These are phyloP conservation scores for Chimonanthus salicifolius DNA, from an alignment of 164 flowering plant species.

Conservation along the genomic window DNA sequence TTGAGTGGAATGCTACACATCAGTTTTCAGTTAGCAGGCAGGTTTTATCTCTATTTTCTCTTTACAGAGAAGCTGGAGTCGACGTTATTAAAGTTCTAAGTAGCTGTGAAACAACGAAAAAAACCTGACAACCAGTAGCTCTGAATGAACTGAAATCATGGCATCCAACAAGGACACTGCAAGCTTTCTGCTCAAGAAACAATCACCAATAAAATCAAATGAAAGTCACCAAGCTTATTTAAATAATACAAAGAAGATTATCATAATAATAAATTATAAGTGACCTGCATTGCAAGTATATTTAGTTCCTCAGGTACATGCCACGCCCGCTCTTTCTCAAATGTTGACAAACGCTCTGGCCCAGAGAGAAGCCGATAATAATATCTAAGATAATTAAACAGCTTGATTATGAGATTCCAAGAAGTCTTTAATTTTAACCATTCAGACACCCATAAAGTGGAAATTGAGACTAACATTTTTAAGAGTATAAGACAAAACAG, in stretches of 20 bases:
- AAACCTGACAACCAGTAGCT: constrained; percentile 91
- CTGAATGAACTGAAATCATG: constrained; percentile 98
- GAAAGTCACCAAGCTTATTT: background rate
- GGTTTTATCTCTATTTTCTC: too few species aligned
- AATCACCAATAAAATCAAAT: constrained; percentile 4
- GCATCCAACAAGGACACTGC: constrained; percentile 66
- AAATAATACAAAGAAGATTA: background rate
- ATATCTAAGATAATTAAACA: constrained; percentile 40
- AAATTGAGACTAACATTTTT: background rate
- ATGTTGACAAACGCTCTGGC: constrained; percentile 66
- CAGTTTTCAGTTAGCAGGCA: too few species aligned
- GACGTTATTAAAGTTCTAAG: background rate
- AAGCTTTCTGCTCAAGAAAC: constrained; percentile 54
- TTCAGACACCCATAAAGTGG: background rate
- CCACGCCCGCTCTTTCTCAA: constrained; percentile 95
- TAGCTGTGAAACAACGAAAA: background rate
- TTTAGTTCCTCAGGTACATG: constrained; percentile 70
- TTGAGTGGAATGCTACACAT: too few species aligned
- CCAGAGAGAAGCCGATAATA: constrained; percentile 81
- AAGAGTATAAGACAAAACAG: background rate
- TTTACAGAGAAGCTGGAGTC: too few species aligned
- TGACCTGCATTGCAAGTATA: constrained; percentile 78
- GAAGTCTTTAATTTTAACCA: background rate
- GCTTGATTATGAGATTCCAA: background rate
- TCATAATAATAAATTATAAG: background rate